phyloP scores from a whole-genome alignment of 257 asterid genomes.

The Agastache rugosa region DNA sequence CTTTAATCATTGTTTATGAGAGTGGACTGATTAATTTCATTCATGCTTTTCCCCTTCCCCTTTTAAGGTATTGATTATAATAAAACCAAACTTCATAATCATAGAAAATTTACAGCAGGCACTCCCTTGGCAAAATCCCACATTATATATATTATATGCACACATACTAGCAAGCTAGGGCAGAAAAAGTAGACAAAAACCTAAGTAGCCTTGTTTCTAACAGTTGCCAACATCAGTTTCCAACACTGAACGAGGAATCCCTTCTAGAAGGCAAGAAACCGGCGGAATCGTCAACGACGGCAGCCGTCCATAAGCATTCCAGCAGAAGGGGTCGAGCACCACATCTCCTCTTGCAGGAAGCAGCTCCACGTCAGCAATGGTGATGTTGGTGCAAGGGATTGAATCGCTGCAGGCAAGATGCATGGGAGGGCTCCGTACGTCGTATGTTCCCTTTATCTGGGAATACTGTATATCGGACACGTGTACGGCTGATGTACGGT shows the following conservation, averaged over 20 bases:
- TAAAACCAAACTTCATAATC: too few species aligned
- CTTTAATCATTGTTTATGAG: too few species aligned
- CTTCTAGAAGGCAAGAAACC: conserved; percentile 57
- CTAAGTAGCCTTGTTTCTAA: neutral
- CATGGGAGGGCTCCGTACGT: conserved; percentile 63
- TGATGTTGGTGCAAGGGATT: conserved; percentile 63
- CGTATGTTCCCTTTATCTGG: conserved; percentile 65
- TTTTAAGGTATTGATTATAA: too few species aligned
- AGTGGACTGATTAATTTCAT: too few species aligned
- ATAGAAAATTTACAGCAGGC: too few species aligned
- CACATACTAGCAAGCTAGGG: too few species aligned
- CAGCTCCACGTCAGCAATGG: conserved; percentile 50
- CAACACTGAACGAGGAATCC: conserved; percentile 42
- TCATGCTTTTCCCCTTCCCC: too few species aligned
- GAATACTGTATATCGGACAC: conserved; percentile 49
- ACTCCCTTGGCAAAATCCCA: too few species aligned
- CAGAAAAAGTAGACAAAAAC: too few species aligned
- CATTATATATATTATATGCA: too few species aligned
- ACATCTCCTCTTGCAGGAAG: conserved; percentile 60
- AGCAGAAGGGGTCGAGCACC: conserved; percentile 62
- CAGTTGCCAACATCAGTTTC: conserved; percentile 44
- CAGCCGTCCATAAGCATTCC: conserved; percentile 60
- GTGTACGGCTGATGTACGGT: conserved; percentile 53
- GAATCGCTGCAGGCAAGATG: conserved; percentile 67
- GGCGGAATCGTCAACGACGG: conserved; percentile 54